Conservation (phyloP, 1,284 basidiomycete species). For the Marasmius sp. region DNA sequence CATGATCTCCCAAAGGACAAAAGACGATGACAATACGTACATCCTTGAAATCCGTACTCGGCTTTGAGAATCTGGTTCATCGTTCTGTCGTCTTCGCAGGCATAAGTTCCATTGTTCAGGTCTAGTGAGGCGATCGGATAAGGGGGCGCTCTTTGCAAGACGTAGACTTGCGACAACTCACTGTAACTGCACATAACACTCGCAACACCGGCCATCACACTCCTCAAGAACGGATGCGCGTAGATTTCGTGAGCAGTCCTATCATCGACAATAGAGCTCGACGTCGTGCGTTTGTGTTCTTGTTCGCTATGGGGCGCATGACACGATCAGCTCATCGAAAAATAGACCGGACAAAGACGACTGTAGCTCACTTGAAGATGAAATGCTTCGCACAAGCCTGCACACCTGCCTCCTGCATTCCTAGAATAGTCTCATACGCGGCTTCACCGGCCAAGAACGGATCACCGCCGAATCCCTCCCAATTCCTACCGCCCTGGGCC, state of each 20-base stretch:
- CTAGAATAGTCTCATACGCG: conserved; percentile 73
- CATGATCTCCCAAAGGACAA: neutral
- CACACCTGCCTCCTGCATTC: conserved; percentile 73
- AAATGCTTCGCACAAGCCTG: conserved; percentile 81
- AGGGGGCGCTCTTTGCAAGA: too few relatives aligned
- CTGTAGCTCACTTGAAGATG: conserved; percentile 61
- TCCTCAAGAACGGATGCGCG: conserved; percentile 69
- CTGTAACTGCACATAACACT: conserved; percentile 80
- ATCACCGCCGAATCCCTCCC: conserved; percentile 84
- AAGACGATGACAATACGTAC: conserved; percentile 28
- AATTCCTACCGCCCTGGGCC: conserved; percentile 73
- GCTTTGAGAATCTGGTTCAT: conserved; percentile 79
- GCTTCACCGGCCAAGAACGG: conserved; percentile 75
- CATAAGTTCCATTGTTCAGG: conserved; percentile 74
- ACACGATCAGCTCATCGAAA: conserved; percentile 2
- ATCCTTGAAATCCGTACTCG: conserved; percentile 82
- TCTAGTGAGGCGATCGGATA: conserved; percentile 30
- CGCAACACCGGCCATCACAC: conserved; percentile 75
- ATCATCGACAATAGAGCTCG: conserved; percentile 73
- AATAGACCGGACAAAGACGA: neutral
- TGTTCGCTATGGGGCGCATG: conserved; percentile 49
- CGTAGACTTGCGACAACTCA: conserved; percentile 21
- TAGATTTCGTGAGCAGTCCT: conserved; percentile 77
- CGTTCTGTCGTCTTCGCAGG: conserved; percentile 76
- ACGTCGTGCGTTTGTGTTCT: conserved; percentile 55